Base-by-base conservation (phyloP, 371 early-diverging fungal species). In the Zychaea mexicana region DNA sequence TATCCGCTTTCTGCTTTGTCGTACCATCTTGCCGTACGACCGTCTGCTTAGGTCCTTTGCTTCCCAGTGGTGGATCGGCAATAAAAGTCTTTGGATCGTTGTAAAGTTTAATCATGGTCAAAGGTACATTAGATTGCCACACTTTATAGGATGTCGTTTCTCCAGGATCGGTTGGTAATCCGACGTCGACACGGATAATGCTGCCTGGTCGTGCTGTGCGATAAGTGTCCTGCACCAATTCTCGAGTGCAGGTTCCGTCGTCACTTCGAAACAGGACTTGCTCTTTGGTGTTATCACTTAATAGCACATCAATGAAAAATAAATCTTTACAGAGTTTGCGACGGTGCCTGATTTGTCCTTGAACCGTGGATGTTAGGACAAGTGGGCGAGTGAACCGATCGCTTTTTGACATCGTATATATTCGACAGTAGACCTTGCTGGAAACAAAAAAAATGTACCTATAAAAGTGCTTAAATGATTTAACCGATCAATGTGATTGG, bases 211-310 rank as follows among this genome's bases (percentile, higher is more conserved):
- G 68, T 45, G 73, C 65, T 17, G 55, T 62, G 27, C 75, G 77
- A 33, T 46, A 66, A 7, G 56, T 55, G 30, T 81, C 79, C 53
- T 73, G 78, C 8, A 75, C 68, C 0, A 61, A 61, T 12, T 62
- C 36, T 7, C 53, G 52, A 21, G 67, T 47, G 42, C 67, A 33
- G 3, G 76, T 72, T 12, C 63, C 36, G 53, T 86, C 86, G 36
- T 86, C 85, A 26, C 71, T 73, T 15, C 84, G 75, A 57, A 84
- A 81, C 21, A 83, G 71, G 13, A 86, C 55, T 46, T 84, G 83
- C 15, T 65, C 67, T 56, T 83, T 84, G 13, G 21, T 47, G 21
- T 54, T 46, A 13, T 52, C 52, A n/a, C 53, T 38, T 4, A 76
- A 68, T 19, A 73, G 70, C 24, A 85, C 62, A 57, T 85, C 85